Percentiles rank a stretch among this genome's conserved stretches.
These are phyloP conservation scores for Cladosporium colombiae DNA, from an alignment of 2,329 filamentous ascomycete genomes.

Conservation along the genomic window DNA sequence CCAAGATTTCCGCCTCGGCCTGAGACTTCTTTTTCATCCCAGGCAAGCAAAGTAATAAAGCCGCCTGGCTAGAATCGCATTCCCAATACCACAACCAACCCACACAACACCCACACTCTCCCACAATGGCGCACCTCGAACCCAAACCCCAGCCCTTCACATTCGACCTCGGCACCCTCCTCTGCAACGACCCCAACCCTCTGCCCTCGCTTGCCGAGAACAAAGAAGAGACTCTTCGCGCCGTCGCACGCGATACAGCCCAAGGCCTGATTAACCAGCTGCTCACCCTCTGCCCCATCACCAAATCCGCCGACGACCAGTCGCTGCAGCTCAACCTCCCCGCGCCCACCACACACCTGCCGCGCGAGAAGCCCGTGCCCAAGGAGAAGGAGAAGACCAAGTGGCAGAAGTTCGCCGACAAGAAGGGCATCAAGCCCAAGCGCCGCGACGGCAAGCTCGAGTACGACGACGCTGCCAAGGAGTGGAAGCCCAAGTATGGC, in stretches of 20 bases:
- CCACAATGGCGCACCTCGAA: constrained; percentile 41
- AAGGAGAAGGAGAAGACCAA: constrained; percentile 80
- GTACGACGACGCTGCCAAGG: constrained; percentile 79
- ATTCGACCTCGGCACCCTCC: constrained; percentile 86
- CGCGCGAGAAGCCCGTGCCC: constrained; percentile 90
- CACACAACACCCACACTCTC: constrained; percentile 4
- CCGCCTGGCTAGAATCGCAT: not conserved
- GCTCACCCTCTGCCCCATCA: constrained; percentile 80
- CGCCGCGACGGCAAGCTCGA: constrained; percentile 77
- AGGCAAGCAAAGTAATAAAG: constrained; percentile 1
- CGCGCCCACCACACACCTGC: constrained; percentile 66
- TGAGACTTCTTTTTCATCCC: constrained; percentile 14
- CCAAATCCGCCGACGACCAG: constrained; percentile 61
- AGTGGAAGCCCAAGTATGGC: constrained; percentile 94
- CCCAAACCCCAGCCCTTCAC: constrained; percentile 82
- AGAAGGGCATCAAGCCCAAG: constrained; percentile 95
- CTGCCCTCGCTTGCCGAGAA: constrained; percentile 56
- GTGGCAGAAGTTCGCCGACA: constrained; percentile 94
- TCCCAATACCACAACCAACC: not conserved
- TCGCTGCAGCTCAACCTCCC: constrained; percentile 77
- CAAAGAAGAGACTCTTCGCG: constrained; percentile 66
- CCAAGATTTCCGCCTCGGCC: constrained; percentile 19
- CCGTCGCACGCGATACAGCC: constrained; percentile 81
- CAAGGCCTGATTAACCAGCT: constrained; percentile 94
- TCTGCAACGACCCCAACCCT: constrained; percentile 85